Evolutionary conservation across 257 asterid genomes (phyloP), one percentile per base, ranked within the genome.

Genomic region (Penstemon barbatus): DNA sequence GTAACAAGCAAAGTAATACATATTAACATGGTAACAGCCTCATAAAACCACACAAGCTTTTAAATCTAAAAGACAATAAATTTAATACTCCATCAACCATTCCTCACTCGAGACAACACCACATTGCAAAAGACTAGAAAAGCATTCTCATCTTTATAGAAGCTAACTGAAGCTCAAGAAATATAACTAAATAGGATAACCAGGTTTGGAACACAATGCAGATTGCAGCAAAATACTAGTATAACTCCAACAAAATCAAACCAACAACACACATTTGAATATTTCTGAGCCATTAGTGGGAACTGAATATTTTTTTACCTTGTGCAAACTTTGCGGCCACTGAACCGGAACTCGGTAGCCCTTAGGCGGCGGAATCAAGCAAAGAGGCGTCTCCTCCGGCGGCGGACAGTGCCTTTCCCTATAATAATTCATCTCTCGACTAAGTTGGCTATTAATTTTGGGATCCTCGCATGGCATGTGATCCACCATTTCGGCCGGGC

Each of bases 401-500:
- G 66, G 75, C 4, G 99, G 99, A 71, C 99, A 94, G 87, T 94
- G 98, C 81, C 99, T 85, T 72, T 94, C 99, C 84, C 98, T 82
- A 25, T 94, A 94, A 63, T 48, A 94, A 74, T 94, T 94, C 99
- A 94, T 94, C 61, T 91, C 99, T 62, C 99, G 77, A 55, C 98
- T 91, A 7, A 94, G 84, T 81, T 87, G 96, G 57, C 98, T 89
- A 64, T 87, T 94, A 12, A 86, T 84, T 44, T 77, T 85, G 11
- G 99, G 99, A 86, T 91, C 97, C 77, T 94, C 98, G 65, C 99
- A 94, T 0, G 99, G 99, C 98, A 94, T 91, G 78, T 89, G 96
- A 73, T 89, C 98, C 80, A 91, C 93, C 87, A 75, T 82, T 4
- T 89, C 95, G 5, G 85, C 85, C 18, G 96, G 83, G 59, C 97